Conservation (phyloP, 345 rosid genomes). For the Litchi chinensis region DNA sequence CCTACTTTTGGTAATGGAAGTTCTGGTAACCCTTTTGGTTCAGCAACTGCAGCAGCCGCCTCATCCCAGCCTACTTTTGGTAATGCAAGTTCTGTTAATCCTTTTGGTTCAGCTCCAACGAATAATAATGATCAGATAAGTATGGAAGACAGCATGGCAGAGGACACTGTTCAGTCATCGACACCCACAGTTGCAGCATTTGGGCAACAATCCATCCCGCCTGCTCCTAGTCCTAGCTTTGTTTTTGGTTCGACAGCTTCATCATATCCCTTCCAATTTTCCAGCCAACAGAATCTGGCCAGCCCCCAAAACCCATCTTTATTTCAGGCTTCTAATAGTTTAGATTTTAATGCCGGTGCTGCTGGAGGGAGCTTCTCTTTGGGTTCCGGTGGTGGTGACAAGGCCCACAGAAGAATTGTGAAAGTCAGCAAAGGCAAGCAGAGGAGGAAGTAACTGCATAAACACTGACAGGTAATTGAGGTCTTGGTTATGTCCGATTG, state of each 20-base stretch:
- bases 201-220: constrained; percentile 50
- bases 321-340: constrained; percentile 66
- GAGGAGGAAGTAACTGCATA: constrained; percentile 51
- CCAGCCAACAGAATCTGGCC: constrained; percentile 48
- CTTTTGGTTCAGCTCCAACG: constrained; percentile 49
- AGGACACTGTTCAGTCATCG: constrained; percentile 73
- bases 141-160: constrained; percentile 99
- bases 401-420: constrained; percentile 56
- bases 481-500: not conserved
- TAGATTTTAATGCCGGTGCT: constrained; percentile 60
- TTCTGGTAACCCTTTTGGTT: constrained; percentile 51
- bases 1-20: constrained; percentile 50
- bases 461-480: not conserved
- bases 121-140: constrained; percentile 70
- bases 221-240: constrained; percentile 36
- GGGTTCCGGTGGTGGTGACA: constrained; percentile 75
- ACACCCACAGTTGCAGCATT: constrained; percentile 44
- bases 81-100: constrained; percentile 40
- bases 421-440: constrained; percentile 42
- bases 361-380: constrained; percentile 83
- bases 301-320: constrained; percentile 52
- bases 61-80: constrained; percentile 55
- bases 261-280: constrained; percentile 66
- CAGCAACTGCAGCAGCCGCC: constrained; percentile 42
- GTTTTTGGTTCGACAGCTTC: constrained; percentile 46